Conservation (phyloP, 805 yeast genomes). For the Lipomyces yamadae region DNA sequence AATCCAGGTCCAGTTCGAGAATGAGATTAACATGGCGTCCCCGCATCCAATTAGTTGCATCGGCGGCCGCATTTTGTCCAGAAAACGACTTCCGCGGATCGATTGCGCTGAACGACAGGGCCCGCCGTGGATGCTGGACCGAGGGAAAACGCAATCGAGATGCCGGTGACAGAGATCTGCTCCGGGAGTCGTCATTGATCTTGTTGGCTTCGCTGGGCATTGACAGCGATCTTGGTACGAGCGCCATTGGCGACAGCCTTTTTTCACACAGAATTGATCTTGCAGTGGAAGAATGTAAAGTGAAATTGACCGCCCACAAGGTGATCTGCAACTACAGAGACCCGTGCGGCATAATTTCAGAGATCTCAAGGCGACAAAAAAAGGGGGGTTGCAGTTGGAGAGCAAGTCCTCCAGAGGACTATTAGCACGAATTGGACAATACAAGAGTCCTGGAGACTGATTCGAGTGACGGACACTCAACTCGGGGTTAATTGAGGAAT, state of each 20-base stretch:
- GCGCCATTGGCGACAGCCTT: neutral
- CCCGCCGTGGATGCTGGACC: neutral
- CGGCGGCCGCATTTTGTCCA: neutral
- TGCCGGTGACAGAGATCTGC: conserved; percentile 5
- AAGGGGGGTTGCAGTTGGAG: neutral
- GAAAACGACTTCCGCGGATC: neutral
- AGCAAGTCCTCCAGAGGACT: neutral
- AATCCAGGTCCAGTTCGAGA: conserved; percentile 79
- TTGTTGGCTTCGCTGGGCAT: neutral
- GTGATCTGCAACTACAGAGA: conserved; percentile 5
- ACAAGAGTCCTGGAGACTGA: neutral
- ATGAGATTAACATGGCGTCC: conserved; percentile 57
- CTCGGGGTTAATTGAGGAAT: neutral
- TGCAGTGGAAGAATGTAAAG: neutral
- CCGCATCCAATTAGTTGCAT: conserved; percentile 20
- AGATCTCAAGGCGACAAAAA: neutral
- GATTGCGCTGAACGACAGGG: neutral
- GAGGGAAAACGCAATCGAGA: neutral
- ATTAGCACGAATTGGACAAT: neutral
- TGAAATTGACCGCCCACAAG: neutral
- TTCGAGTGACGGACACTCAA: neutral
- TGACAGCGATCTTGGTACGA: neutral
- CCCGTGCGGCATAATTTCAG: conserved; percentile 2
- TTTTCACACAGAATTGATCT: neutral
- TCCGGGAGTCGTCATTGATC: neutral